phyloP scores from a whole-genome alignment of 148 eudicot genomes.

The Camellia lanceoleosa region DNA sequence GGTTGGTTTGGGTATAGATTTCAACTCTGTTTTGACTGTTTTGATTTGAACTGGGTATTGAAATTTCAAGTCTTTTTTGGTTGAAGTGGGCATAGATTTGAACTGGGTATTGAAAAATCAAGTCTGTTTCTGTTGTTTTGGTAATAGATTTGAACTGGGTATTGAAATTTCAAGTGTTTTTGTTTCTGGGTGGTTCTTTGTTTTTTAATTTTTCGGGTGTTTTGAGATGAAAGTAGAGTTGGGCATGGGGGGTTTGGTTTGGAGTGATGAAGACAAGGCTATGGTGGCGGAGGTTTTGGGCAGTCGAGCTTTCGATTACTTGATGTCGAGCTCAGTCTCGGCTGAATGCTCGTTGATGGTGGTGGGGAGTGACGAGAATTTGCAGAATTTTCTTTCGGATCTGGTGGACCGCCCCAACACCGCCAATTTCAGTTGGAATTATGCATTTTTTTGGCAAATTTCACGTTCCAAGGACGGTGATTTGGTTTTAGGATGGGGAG shows the following conservation, averaged over 20 bases:
- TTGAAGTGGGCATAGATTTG: neutral
- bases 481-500: conserved; percentile 89
- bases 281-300: conserved; percentile 72
- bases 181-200: neutral
- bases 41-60: conserved; percentile 3
- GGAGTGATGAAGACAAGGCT: conserved; percentile 75
- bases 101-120: neutral
- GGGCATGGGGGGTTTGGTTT: conserved; percentile 39
- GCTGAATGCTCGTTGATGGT: conserved; percentile 68
- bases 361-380: conserved; percentile 52
- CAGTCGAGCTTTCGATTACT: conserved; percentile 59
- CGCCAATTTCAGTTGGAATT: conserved; percentile 79
- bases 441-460: conserved; percentile 89
- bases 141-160: conserved; percentile 11
- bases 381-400: conserved; percentile 77
- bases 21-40: neutral
- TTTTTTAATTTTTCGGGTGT: neutral
- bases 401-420: conserved; percentile 66
- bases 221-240: conserved; percentile 35
- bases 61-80: neutral
- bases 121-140: neutral
- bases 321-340: conserved; percentile 54
- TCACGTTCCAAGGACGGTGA: conserved; percentile 72
- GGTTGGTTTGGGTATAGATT: neutral
- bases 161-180: conserved; percentile 9